Conservation (phyloP, 2,329 filamentous ascomycete species). For the Colletotrichum sp. region DNA sequence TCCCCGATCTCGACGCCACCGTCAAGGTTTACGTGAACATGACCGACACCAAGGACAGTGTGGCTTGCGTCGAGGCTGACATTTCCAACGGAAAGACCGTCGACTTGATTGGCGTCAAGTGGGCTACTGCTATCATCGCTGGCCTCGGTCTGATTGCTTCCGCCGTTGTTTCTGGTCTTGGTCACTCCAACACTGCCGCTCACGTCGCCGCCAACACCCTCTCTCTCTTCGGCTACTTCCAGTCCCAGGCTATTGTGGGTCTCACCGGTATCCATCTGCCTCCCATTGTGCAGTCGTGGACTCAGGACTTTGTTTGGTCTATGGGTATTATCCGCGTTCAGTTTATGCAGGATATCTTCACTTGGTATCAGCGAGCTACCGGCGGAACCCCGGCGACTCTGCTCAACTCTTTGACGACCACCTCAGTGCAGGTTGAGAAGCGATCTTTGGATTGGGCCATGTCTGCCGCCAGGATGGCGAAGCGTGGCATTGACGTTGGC, state of each 20-base stretch:
- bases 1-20: constrained; percentile 89
- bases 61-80: constrained; percentile 87
- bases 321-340: constrained; percentile 90
- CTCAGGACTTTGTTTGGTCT: constrained; percentile 97
- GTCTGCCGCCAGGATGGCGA: constrained; percentile 40
- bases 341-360: constrained; percentile 89
- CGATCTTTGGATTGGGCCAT: constrained; percentile 43
- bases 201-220: constrained; percentile 93
- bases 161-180: constrained; percentile 86
- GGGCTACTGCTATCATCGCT: constrained; percentile 87
- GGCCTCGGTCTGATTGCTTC: constrained; percentile 84
- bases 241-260: constrained; percentile 89
- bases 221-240: constrained; percentile 94
- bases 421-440: constrained; percentile 85
- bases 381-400: constrained; percentile 84
- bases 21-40: constrained; percentile 83
- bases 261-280: constrained; percentile 82
- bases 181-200: constrained; percentile 91
- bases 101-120: constrained; percentile 85
- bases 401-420: constrained; percentile 73
- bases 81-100: constrained; percentile 94
- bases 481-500: constrained; percentile 47
- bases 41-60: constrained; percentile 61
- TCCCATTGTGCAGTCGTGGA: constrained; percentile 90
- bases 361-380: constrained; percentile 95